Evolutionary conservation across 1,284 basidiomycete genomes (phyloP).

Genomic region (Trametes versicolor): DNA sequence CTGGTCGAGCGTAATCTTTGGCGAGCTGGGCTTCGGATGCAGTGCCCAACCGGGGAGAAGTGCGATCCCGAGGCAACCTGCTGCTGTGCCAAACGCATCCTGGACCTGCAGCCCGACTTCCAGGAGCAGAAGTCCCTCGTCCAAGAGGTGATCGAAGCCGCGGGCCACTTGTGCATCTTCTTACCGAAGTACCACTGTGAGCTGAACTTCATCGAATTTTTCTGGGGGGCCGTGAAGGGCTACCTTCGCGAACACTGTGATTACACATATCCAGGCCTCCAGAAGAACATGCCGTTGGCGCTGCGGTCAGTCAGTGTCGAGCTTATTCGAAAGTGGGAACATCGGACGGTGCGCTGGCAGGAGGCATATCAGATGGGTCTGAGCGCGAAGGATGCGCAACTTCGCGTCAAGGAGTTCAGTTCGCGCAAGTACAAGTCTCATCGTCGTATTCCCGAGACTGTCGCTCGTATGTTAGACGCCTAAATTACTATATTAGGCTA

Average conservation of each 20-base stretch:
- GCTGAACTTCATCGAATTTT: slow-evolving; percentile 33
- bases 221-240: slow-evolving; percentile 46
- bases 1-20: slow-evolving; percentile 45
- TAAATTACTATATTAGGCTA: slow-evolving; percentile 10
- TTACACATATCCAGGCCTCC: slow-evolving; percentile 39
- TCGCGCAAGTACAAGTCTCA: slow-evolving; percentile 40
- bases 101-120: slow-evolving; percentile 50
- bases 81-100: slow-evolving; percentile 32
- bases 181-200: slow-evolving; percentile 34
- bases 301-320: slow-evolving; percentile 35
- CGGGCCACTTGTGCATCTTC: slow-evolving; percentile 43
- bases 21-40: slow-evolving; percentile 31
- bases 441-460: slow-evolving; percentile 36
- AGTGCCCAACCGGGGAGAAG: slow-evolving; percentile 36
- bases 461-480: slow-evolving; percentile 27
- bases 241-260: slow-evolving; percentile 40
- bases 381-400: slow-evolving; percentile 38
- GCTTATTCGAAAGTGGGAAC: slow-evolving; percentile 43
- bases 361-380: slow-evolving; percentile 41
- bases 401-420: slow-evolving; percentile 37
- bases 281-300: slow-evolving; percentile 35
- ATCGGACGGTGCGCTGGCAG: slow-evolving; percentile 36
- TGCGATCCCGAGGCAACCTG: slow-evolving; percentile 24
- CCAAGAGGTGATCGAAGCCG: slow-evolving; percentile 34
- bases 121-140: slow-evolving; percentile 44